Evolutionary conservation across 192 early-diverging fungal genomes (phyloP).

Genomic region (Geranomyces variabilis): DNA sequence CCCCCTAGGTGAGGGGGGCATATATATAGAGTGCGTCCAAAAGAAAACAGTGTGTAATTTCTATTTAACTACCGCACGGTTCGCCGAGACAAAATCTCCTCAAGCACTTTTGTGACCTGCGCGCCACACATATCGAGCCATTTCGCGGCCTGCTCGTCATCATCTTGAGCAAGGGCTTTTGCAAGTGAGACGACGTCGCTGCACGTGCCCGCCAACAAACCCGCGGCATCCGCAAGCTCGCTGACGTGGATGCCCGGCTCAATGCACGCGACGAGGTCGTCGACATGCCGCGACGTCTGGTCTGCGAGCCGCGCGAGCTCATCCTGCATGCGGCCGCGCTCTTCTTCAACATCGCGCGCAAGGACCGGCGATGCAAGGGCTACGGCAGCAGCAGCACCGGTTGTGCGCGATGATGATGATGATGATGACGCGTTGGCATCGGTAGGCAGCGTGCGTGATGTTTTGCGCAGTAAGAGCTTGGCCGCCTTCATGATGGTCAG

Average conservation of each 20-base stretch:
- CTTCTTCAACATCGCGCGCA: neutral
- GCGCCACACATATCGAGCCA: conserved; percentile 23
- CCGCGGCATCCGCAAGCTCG: conserved; percentile 11
- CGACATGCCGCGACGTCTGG: neutral
- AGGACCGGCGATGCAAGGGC: no score
- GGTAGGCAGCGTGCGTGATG: neutral
- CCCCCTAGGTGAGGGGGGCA: no score
- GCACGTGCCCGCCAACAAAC: conserved; percentile 5
- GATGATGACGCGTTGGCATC: neutral
- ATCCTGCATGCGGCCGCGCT: neutral
- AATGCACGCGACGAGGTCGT: neutral
- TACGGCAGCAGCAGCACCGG: no score
- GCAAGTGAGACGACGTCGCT: neutral
- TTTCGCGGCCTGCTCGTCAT: conserved; percentile 6
- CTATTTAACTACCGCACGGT: conserved; percentile 15
- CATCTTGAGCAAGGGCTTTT: neutral
- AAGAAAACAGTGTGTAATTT: no score
- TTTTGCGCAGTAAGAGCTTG: conserved; percentile 20
- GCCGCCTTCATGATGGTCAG: conserved; percentile 17
- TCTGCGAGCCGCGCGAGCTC: neutral
- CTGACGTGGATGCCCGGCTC: neutral
- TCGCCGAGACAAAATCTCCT: conserved; percentile 3
- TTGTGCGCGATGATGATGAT: no score
- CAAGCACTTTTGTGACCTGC: conserved; percentile 12
- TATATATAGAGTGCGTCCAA: no score